These are phyloP conservation scores for Hevea brasiliensis DNA, from an alignment of 345 rosid species.

Conservation along the genomic window DNA sequence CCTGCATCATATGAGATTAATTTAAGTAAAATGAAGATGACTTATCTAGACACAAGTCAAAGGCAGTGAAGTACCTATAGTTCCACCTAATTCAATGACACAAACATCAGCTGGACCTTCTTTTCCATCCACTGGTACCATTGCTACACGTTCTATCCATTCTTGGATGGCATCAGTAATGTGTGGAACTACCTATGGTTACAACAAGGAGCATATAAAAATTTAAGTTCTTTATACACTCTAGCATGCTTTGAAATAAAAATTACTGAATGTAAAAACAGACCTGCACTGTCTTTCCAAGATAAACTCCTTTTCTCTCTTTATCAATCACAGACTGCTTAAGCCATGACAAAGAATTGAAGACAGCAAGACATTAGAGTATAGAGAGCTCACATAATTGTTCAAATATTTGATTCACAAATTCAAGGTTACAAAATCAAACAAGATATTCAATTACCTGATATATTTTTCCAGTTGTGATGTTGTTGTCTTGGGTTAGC, in stretches of 20 bases:
- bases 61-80: conserved; percentile 57
- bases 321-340: conserved; percentile 76
- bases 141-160: conserved; percentile 90
- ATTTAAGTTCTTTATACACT: background rate
- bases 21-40: conserved; percentile 2
- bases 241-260: background rate
- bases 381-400: background rate
- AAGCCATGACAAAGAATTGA: background rate
- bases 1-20: conserved; percentile 48
- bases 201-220: background rate
- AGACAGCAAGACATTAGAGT: background rate
- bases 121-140: conserved; percentile 80
- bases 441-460: conserved; percentile 48
- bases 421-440: background rate
- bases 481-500: conserved; percentile 83
- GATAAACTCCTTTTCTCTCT: conserved; percentile 93
- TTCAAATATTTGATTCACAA: background rate
- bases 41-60: background rate
- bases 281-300: conserved; percentile 99
- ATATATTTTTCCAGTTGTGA: conserved; percentile 90
- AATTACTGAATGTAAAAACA: conserved; percentile 1
- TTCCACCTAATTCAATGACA: conserved; percentile 97
- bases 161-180: conserved; percentile 95
- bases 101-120: conserved; percentile 93
- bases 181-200: conserved; percentile 87